phyloP scores from a whole-genome alignment of 768 basidiomycete species.

The Rhodosporidiobolus sp. region DNA sequence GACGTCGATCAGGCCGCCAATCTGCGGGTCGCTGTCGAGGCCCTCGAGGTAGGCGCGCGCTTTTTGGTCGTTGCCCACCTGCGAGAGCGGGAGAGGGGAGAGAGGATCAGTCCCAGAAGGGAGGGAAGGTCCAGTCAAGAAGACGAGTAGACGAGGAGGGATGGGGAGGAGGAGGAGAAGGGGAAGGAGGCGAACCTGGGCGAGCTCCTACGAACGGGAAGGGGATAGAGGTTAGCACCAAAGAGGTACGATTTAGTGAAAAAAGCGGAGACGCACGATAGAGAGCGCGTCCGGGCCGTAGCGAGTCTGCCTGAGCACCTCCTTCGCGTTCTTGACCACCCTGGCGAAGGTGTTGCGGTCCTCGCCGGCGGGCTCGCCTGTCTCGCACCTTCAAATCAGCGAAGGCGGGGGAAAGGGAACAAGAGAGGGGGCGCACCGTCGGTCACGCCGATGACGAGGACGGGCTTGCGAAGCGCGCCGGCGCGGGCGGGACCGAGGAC shows the following conservation, averaged over 20 bases:
- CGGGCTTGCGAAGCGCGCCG: constrained; percentile 49
- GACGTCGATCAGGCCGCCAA: constrained; percentile 49
- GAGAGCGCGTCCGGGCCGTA: constrained; percentile 48
- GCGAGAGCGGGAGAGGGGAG: neutral
- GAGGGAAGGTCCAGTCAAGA: too few relatives aligned
- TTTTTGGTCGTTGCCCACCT: constrained; percentile 41
- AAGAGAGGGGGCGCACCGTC: constrained; percentile 32
- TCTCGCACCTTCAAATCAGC: neutral
- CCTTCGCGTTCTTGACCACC: constrained; percentile 25
- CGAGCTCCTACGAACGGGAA: neutral
- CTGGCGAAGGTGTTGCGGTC: constrained; percentile 19
- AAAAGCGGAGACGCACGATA: constrained; percentile 18
- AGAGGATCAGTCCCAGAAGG: neutral
- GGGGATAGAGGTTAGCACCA: too few relatives aligned
- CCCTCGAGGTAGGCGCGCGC: constrained; percentile 48
- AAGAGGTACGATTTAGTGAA: neutral
- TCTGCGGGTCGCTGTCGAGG: constrained; percentile 48
- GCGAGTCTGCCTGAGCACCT: constrained; percentile 6
- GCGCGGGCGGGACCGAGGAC: constrained; percentile 51
- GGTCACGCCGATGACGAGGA: constrained; percentile 49
- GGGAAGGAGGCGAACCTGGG: neutral
- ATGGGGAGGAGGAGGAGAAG: too few relatives aligned
- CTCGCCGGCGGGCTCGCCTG: constrained; percentile 24
- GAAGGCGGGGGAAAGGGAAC: neutral
- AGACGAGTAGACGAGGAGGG: neutral